Evolutionary conservation across 331 rosid species (phyloP), one percentile per base, ranked within the genome.

Genomic region (Quercus lobata): DNA sequence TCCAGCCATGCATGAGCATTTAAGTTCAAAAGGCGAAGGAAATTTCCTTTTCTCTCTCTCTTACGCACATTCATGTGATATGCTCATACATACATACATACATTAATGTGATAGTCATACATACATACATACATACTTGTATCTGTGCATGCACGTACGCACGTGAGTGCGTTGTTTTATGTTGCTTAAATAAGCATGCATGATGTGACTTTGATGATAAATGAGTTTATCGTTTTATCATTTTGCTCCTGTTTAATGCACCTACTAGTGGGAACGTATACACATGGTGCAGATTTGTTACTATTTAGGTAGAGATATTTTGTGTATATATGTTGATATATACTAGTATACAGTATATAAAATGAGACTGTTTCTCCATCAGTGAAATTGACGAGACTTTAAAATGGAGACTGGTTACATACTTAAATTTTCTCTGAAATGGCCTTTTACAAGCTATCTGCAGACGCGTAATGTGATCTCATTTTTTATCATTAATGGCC

Each of bases 1-100:
- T 79, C 69, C 84, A 78, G 84, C 86, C 87, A 81, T 84, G 88
- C 93, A 86, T 81, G 83, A 85, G 69, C 70, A 81, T 80, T 71
- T 72, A 75, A 82, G 87, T 86, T 82, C 81, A 49, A 72, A 83
- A 83, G 87, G 85, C 68, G 81, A 75, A 84, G 79, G 58, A 55
- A 44, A 25, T 12, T 24, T 27, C 73, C 55, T 17, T 76, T 65
- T 55, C 55, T 80, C 57, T 65, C 75, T 78, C 83, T 79, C 76
- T 62, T 74, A 8, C 74, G 10, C 72, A 10, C 27, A 5, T 24
- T 7, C 46, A 63, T 71, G 25, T 24, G 16, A 21, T 19, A 24
- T 22, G 19, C 5, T 32, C 24, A 46, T 29, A 7, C 12, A 18
- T 11, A 7, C 12, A 18, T 11, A 49, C 54, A 12, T 14, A 49